These are phyloP conservation scores for Rhodamnia rubescens DNA, from an alignment of 345 rosid genomes.

Conservation along the genomic window DNA sequence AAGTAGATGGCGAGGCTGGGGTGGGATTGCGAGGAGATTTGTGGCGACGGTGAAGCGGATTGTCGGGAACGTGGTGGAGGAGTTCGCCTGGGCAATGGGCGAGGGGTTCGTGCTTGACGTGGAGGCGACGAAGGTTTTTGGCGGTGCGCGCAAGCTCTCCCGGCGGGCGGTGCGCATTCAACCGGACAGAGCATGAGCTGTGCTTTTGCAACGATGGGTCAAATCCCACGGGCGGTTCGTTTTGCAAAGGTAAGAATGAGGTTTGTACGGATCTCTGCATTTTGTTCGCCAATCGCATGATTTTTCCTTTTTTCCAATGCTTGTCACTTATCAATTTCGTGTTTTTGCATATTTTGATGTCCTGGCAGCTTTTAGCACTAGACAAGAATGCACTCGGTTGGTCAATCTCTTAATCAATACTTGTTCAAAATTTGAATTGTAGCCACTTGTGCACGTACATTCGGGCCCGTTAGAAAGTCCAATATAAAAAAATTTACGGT, in stretches of 20 bases:
- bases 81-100: background rate
- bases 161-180: constrained; percentile 3
- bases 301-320: background rate
- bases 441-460: too few species aligned
- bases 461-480: too few species aligned
- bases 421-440: too few species aligned
- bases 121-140: background rate
- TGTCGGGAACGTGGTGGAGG: background rate
- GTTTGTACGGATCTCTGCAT: background rate
- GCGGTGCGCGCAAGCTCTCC: background rate
- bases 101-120: constrained; percentile 7
- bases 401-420: too few species aligned
- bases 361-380: background rate
- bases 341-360: too few species aligned
- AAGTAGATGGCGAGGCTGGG: background rate
- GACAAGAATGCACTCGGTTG: too few species aligned
- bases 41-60: background rate
- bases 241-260: background rate
- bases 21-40: background rate
- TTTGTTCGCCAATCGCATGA: background rate
- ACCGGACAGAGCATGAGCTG: background rate
- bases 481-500: too few species aligned
- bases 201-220: constrained; percentile 5
- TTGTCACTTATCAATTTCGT: background rate
- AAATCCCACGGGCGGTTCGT: background rate